Base-by-base conservation (phyloP, 441 rosid genomes). In the Metrosideros polymorpha region DNA sequence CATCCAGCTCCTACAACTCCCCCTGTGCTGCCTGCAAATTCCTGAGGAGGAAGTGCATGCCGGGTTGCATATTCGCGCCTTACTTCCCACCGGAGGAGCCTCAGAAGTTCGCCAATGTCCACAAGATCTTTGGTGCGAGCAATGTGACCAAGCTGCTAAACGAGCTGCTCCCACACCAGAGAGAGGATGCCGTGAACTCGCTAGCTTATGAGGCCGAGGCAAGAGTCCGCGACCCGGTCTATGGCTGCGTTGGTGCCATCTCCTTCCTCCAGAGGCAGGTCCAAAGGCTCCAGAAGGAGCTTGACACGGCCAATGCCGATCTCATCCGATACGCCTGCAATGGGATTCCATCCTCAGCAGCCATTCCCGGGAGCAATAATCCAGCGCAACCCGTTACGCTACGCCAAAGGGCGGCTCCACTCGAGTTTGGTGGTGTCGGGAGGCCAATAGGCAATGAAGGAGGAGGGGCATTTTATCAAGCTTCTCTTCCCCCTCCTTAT, bases 1-100 rank as follows among this genome's bases (percentile, higher is more conserved):
- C 99, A 35, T 92, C 99, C 85, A 96, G 95, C 93, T 95, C 99
- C 35, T 96, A 96, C 97, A 97, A 94, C 91, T 93, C 98, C 85
- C 99, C 99, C 76, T 97, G 99, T 89, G 99, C 99, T 63, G 99
- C 99, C 85, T 97, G 99, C 98, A 97, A 97, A 90, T 94, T 96
- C 90, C 91, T 97, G 89, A 93, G 98, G 90, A 93, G 99, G 90
- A 97, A 96, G 90, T 97, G 99, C 90, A 89, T 96, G 96, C 95
- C 98, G 6, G 96, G 95, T 27, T 97, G 99, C 96, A 92, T 96
- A 32, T 97, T 97, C 63, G 95, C 99, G 51, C 99, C 99, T n/a
- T 96, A 97, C 86, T 97, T 97, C 86, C 99, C 99, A 53, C 97
- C 99, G 15, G 99, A 97, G 90, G 99, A 97, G 93, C 98, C 99